Evolutionary conservation across 371 early-diverging fungal species (phyloP).

Genomic region (Lichtheimia corymbifera): DNA sequence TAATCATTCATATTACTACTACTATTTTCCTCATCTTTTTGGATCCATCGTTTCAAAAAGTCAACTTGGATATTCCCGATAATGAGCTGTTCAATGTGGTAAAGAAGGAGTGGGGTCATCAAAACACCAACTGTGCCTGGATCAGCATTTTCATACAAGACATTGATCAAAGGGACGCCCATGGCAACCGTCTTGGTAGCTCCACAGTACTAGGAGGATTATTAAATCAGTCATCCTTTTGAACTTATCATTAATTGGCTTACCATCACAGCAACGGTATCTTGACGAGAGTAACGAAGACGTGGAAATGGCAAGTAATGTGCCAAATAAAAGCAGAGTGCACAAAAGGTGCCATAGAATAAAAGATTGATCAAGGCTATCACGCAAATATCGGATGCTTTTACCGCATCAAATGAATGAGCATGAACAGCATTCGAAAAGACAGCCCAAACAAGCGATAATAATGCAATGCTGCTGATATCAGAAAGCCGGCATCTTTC

Average conservation of each 20-base stretch:
- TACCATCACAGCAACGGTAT: conserved; percentile 54
- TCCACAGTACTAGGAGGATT: conserved; percentile 45
- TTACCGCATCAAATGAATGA: conserved; percentile 41
- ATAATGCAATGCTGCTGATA: conserved; percentile 51
- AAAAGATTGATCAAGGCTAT: conserved; percentile 46
- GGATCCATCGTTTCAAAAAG: conserved; percentile 55
- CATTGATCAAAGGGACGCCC: conserved; percentile 72
- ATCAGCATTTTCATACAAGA: conserved; percentile 51
- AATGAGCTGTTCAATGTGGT: conserved; percentile 69
- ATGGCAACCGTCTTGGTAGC: conserved; percentile 73
- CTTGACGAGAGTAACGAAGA: conserved; percentile 39
- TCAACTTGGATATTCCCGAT: conserved; percentile 59
- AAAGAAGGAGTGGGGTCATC: conserved; percentile 62
- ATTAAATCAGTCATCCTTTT: not conserved
- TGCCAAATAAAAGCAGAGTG: conserved; percentile 30
- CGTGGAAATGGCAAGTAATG: conserved; percentile 31
- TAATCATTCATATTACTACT: too few species aligned
- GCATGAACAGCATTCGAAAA: conserved; percentile 66
- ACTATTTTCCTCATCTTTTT: conserved; percentile 31
- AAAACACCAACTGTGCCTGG: conserved; percentile 53
- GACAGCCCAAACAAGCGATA: conserved; percentile 67
- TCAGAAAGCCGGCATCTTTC: conserved; percentile 49
- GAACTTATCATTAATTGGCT: not conserved
- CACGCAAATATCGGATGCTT: conserved; percentile 50
- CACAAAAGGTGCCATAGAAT: conserved; percentile 36